Percentiles rank a stretch among this genome's conserved stretches.
Conservation (phyloP, 176 grass and related monocot genomes). For the Rhynchospora breviuscula region DNA sequence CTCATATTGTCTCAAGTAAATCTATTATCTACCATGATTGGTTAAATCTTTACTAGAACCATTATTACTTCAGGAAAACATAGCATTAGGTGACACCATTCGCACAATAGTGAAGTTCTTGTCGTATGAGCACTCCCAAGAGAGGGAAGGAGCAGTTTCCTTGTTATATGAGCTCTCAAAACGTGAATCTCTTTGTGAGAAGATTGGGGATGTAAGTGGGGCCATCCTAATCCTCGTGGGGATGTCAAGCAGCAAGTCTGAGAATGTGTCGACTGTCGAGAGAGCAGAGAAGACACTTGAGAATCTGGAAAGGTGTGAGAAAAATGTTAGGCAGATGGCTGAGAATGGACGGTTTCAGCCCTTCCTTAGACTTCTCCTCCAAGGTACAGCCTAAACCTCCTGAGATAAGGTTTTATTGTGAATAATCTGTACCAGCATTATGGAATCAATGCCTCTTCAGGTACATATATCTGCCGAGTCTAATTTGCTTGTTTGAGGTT, state of each 20-base stretch:
- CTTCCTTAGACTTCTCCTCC: slow-evolving; percentile 81
- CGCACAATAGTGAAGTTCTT: slow-evolving; percentile 94
- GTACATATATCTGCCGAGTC: neutral
- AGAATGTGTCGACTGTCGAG: slow-evolving; percentile 56
- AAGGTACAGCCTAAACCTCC: slow-evolving; percentile 34
- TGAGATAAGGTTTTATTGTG: neutral
- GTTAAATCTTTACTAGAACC: neutral
- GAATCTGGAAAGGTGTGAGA: slow-evolving; percentile 83
- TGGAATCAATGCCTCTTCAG: neutral
- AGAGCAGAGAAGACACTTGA: slow-evolving; percentile 71
- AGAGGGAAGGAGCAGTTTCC: slow-evolving; percentile 75
- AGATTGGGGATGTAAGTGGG: slow-evolving; percentile 72
- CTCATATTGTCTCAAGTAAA: neutral
- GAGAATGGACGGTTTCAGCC: slow-evolving; percentile 88
- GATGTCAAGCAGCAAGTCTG: slow-evolving; percentile 76
- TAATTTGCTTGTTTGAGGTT: neutral
- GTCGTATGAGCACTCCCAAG: slow-evolving; percentile 53
- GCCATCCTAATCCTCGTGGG: slow-evolving; percentile 93
- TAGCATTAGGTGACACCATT: slow-evolving; percentile 79
- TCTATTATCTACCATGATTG: neutral
- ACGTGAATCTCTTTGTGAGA: slow-evolving; percentile 60
- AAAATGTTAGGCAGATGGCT: slow-evolving; percentile 97
- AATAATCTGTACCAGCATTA: neutral
- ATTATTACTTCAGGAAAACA: slow-evolving; percentile 46
- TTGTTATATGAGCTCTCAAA: slow-evolving; percentile 87